These are phyloP conservation scores for Rauvolfia tetraphylla DNA, from an alignment of 257 asterid species.

Conservation along the genomic window DNA sequence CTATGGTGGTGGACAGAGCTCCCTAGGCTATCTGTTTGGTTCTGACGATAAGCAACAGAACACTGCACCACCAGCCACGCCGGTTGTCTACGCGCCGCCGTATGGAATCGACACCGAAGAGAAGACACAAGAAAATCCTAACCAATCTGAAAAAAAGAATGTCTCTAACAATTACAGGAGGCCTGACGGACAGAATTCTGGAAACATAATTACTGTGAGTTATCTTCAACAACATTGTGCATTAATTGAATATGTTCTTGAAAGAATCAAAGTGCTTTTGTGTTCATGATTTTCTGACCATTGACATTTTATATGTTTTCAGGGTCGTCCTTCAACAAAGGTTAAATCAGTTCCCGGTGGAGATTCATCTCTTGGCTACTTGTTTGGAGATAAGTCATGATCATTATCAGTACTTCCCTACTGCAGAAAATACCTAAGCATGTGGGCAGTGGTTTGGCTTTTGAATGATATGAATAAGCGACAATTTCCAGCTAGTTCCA, in stretches of 20 bases:
- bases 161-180: conserved; percentile 19
- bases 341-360: conserved; percentile 60
- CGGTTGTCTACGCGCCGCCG: conserved; percentile 38
- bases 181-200: conserved; percentile 36
- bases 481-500: conserved; percentile 1
- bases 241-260: too few species aligned
- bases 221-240: background rate
- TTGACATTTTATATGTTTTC: background rate
- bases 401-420: background rate
- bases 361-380: conserved; percentile 57
- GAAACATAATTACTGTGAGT: conserved; percentile 46
- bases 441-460: too few species aligned
- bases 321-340: conserved; percentile 62
- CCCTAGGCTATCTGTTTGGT: conserved; percentile 60
- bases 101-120: conserved; percentile 42
- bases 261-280: background rate
- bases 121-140: conserved; percentile 17
- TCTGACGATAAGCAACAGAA: conserved; percentile 35
- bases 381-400: conserved; percentile 51
- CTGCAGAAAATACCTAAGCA: conserved; percentile 1
- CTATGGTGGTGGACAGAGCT: conserved; percentile 60
- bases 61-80: conserved; percentile 29
- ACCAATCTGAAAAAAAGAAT: conserved; percentile 18
- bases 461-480: background rate
- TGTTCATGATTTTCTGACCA: background rate